Conservation (phyloP, 192 early-diverging fungal genomes). For the Geosiphon pyriformis region DNA sequence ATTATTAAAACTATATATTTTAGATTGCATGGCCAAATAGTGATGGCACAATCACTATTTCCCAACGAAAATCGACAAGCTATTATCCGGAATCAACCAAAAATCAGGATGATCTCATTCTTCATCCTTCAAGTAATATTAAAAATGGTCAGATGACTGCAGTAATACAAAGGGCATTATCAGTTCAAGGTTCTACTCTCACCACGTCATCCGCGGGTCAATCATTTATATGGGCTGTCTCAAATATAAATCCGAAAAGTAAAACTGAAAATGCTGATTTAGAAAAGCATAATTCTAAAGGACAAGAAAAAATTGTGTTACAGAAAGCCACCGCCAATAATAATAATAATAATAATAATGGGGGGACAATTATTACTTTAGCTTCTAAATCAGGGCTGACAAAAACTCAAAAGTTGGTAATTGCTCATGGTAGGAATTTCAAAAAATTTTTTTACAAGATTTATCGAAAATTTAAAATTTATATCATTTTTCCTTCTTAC, state of each 20-base stretch:
- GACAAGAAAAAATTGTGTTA: not conserved
- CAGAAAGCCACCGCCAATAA: not conserved
- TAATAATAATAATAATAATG: not conserved
- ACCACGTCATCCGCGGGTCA: not conserved
- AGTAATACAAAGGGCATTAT: not conserved
- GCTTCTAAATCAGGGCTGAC: not conserved
- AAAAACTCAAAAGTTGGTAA: not conserved
- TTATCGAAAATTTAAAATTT: not conserved
- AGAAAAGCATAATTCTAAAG: not conserved
- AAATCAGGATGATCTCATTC: slow-evolving; percentile 9
- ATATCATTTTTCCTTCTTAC: not conserved
- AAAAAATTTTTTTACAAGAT: not conserved
- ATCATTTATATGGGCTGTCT: slow-evolving; percentile 5
- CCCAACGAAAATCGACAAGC: not conserved
- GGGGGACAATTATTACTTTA: not conserved
- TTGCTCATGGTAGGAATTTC: slow-evolving; percentile 22
- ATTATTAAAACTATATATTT: too few relatives aligned
- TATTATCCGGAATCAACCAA: not conserved
- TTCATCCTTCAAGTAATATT: not conserved
- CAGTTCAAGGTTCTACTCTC: not conserved
- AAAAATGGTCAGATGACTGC: not conserved
- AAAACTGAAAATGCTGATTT: not conserved
- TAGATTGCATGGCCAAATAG: slow-evolving; percentile 15
- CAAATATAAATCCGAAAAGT: not conserved
- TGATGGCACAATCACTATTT: not conserved